Evolutionary conservation across 108 stramenopile genomes (phyloP).

Genomic region (Skeletonema menzelii): DNA sequence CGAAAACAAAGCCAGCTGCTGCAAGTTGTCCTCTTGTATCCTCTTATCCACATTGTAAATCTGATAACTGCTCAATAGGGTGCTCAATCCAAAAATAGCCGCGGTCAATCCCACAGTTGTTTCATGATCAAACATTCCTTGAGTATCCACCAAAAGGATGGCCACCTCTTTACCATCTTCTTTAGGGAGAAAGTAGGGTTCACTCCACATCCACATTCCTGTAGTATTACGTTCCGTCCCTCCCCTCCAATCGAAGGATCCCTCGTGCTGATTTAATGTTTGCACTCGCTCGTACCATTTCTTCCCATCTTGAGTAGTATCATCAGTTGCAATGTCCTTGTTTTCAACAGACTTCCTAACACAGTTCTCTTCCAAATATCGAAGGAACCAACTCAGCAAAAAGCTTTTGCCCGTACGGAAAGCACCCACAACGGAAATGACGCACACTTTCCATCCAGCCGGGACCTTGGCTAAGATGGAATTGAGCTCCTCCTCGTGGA

Average conservation of each 20-base stretch:
- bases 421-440: constrained; percentile 96
- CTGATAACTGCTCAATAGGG: constrained; percentile 89
- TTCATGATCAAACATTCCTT: constrained; percentile 99
- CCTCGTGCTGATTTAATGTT: constrained; percentile 62
- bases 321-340: not conserved
- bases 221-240: constrained; percentile 95
- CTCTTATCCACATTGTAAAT: constrained; percentile 99
- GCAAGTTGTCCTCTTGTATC: constrained; percentile 98
- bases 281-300: constrained; percentile 70
- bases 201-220: constrained; percentile 99
- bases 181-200: constrained; percentile 83
- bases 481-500: constrained; percentile 82
- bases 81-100: constrained; percentile 95
- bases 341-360: constrained; percentile 16
- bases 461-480: constrained; percentile 76
- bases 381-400: constrained; percentile 93
- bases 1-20: constrained; percentile 96
- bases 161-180: constrained; percentile 75
- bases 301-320: constrained; percentile 24
- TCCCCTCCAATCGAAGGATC: constrained; percentile 92
- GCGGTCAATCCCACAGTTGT: constrained; percentile 96
- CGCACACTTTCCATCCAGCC: constrained; percentile 87
- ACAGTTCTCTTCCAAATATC: constrained; percentile 70
- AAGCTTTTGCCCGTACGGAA: constrained; percentile 98
- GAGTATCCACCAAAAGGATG: constrained; percentile 96